Evolutionary conservation across 2,329 filamentous ascomycete genomes (phyloP), one percentile per base, ranked within the genome.

Genomic region (Elsinoe fawcettii): DNA sequence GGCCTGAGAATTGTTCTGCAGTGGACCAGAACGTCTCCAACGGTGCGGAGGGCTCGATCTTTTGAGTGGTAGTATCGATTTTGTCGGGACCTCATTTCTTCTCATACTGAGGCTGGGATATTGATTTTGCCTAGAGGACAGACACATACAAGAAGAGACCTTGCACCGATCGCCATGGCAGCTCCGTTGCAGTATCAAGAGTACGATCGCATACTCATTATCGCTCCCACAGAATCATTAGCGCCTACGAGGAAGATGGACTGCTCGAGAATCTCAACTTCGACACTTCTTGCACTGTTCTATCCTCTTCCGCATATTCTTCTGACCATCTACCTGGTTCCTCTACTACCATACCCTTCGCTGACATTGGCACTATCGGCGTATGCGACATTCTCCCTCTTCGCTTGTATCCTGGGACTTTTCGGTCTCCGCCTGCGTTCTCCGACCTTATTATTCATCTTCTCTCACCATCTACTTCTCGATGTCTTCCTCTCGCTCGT

Each of bases 351-450:
- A 18, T 39, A 39, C 20, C 49, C 30, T 25, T 53, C 49, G 30
- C 30, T 53, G 14, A 39, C 30, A 11, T 18, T 53, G 25, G 49
- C 49, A 7, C 49, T 53, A 14, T 53, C 49, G 30, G 49, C 49
- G 8, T 53, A 53, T 53, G 32, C 49, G 32, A 37, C 49, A 16
- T 37, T 53, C 32, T 53, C 49, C 4, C 49, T 53, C 1, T 39
- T 53, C 32, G 49, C 49, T 14, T 53, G 25, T 11, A 51, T 51
- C 16, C 34, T 58, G n/a, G 44, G 55, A 93, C 87, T 4, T 75
- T 75, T 56, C 23, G 54, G 39, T 4, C 32, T 56, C 3, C 54
- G 54, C 7, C 41, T 32, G 14, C 56, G 56, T 30, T 58, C 51
- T 36, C 56, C 56, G 5, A 60, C 51, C 9, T 44, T 59, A 18